phyloP scores from a whole-genome alignment of 179 eudicot genomes.

The Beta lomatogona region DNA sequence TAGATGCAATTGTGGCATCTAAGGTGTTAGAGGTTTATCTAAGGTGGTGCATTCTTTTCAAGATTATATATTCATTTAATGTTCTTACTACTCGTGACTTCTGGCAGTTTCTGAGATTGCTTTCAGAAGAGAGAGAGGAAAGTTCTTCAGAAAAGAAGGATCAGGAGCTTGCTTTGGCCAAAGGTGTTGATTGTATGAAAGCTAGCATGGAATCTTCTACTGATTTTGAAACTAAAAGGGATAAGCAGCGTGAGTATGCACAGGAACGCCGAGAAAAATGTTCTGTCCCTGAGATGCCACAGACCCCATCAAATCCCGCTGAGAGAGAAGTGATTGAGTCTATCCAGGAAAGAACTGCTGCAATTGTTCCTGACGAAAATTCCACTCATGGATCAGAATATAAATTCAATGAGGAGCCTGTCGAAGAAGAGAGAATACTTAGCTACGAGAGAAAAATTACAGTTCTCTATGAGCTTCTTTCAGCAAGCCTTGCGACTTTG shows the following conservation, averaged over 20 bases:
- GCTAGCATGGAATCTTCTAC: slow-evolving; percentile 56
- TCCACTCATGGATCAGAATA: slow-evolving; percentile 37
- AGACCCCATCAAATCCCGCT: slow-evolving; percentile 38
- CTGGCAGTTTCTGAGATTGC: slow-evolving; percentile 76
- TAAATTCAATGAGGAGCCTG: slow-evolving; percentile 46
- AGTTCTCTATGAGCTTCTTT: slow-evolving; percentile 82
- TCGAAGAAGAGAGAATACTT: slow-evolving; percentile 66
- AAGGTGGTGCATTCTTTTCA: neutral
- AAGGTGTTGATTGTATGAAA: slow-evolving; percentile 68
- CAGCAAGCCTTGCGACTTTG: slow-evolving; percentile 79
- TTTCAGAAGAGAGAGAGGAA: slow-evolving; percentile 61
- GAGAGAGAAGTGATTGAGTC: slow-evolving; percentile 42
- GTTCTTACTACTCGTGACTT: slow-evolving; percentile 22
- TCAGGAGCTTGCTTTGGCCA: slow-evolving; percentile 64
- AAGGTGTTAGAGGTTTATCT: too few species aligned
- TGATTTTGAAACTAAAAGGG: slow-evolving; percentile 48
- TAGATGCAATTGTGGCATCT: too few species aligned
- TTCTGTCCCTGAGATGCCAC: slow-evolving; percentile 39
- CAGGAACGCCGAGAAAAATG: slow-evolving; percentile 63
- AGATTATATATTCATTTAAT: neutral
- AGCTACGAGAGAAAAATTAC: slow-evolving; percentile 67
- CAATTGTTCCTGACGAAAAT: slow-evolving; percentile 34
- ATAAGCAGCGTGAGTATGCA: slow-evolving; percentile 67
- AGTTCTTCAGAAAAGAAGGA: slow-evolving; percentile 55
- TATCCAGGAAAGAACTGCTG: slow-evolving; percentile 31